Base-by-base conservation (phyloP, 1,139 yeast species). In the Blastobotrys petasosporus region DNA sequence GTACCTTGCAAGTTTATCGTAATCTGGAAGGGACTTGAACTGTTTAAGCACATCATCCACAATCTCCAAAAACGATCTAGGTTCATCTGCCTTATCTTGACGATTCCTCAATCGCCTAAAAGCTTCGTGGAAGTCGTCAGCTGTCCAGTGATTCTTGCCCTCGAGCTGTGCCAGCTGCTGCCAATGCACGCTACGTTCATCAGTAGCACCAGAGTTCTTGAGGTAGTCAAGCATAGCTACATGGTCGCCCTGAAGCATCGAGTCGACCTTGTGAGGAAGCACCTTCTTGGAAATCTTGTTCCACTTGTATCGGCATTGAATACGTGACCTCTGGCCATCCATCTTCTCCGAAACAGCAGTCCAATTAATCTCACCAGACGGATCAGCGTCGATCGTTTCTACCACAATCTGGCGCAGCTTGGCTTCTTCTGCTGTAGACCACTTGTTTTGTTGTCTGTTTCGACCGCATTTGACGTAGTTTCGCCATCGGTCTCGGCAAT, bases 271-370 rank as follows among this genome's bases (percentile, higher is more conserved):
- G 43, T 29, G 45, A 44, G 37, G 45, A 44, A 17, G 49, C 53
- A 31, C 29, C 33, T 57, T 71, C 58, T 79, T 82, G 45, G 79
- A 65, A 8, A 88, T 61, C 64, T 87, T 88, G 58, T 84, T 83
- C 96, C 97, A 90, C 64, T 90, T 90, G 67, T 90, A 90, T 46
- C 97, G 78, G 63, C 97, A 90, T 65, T 90, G 97, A 53, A 90
- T 88, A 54, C 97, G 75, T 1, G 95, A 85, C 51, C 97, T 75
- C 1, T 79, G 71, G 2, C 97, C 97, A 36, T 85, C 82, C 95
- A 90, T 87, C 42, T 77, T 70, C 60, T 90, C 97, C 58, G 94
- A 82, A 1, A 90, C 94, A 10, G 80, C 70, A 0, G 97, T 88
- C 97, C 97, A 90, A 62, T 90, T 90, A 42, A 88, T 79, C 1